A percentile compares a stretch with the other conserved stretches of the same genome.
Evolutionary conservation across 2,329 filamentous ascomycete species (phyloP).

Genomic region (Byssochlamys sp.): DNA sequence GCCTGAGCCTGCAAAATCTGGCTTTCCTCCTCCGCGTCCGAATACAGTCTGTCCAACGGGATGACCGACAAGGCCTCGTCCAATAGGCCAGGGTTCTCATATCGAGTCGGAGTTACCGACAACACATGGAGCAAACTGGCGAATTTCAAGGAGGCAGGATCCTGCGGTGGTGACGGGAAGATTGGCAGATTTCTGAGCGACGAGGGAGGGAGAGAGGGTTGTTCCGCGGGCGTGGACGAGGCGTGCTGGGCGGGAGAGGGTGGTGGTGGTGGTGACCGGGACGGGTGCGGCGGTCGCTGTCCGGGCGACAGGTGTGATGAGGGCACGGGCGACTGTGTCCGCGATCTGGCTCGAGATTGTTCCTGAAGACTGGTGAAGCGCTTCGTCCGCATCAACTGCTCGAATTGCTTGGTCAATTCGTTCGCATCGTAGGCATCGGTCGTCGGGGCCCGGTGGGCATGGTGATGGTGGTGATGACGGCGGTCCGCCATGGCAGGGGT

Average conservation of each 20-base stretch:
- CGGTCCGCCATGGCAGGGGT: slow-evolving; percentile 29
- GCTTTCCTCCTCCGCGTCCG: slow-evolving; percentile 85
- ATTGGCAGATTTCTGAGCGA: slow-evolving; percentile 57
- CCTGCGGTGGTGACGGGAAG: slow-evolving; percentile 65
- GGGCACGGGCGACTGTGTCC: slow-evolving; percentile 48
- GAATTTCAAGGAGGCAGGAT: slow-evolving; percentile 63
- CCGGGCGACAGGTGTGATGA: slow-evolving; percentile 15
- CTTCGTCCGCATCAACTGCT: slow-evolving; percentile 75
- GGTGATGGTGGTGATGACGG: slow-evolving; percentile 12
- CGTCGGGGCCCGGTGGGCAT: slow-evolving; percentile 20
- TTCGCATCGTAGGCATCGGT: slow-evolving; percentile 57
- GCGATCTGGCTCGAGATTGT: slow-evolving; percentile 48
- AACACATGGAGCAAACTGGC: slow-evolving; percentile 74
- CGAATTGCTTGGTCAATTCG: slow-evolving; percentile 73
- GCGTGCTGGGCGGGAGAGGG: slow-evolving; percentile 17
- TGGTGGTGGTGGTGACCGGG: slow-evolving; percentile 28
- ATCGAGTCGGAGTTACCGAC: slow-evolving; percentile 80
- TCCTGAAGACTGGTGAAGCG: slow-evolving; percentile 74
- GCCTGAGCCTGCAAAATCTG: slow-evolving; percentile 82
- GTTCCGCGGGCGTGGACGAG: slow-evolving; percentile 21
- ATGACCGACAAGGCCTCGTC: slow-evolving; percentile 84
- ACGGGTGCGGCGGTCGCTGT: slow-evolving; percentile 22
- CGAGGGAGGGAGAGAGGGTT: slow-evolving; percentile 45
- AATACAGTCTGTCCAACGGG: slow-evolving; percentile 81
- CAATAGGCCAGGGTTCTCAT: slow-evolving; percentile 88